Evolutionary conservation across 2,329 filamentous ascomycete species (phyloP).

Genomic region (Talaromyces sp.): DNA sequence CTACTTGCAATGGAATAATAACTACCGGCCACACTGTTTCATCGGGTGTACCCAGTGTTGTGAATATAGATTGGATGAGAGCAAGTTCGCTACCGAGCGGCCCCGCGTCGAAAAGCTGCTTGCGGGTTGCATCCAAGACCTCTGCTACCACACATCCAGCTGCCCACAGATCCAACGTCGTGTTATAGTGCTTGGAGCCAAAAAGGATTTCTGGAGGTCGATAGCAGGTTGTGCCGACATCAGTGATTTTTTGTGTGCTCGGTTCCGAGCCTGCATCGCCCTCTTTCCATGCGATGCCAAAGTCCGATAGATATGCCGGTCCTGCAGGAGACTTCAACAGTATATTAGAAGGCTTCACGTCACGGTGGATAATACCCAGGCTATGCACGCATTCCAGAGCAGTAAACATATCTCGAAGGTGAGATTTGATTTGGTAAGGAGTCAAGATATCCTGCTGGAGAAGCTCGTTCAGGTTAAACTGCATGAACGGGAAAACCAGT

Average conservation of each 20-base stretch:
- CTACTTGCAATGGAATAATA: background rate
- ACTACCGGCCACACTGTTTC: constrained; percentile 71
- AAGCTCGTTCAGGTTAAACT: constrained; percentile 64
- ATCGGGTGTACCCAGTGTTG: constrained; percentile 81
- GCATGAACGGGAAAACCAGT: constrained; percentile 80
- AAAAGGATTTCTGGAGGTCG: constrained; percentile 87
- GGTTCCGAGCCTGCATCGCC: constrained; percentile 56
- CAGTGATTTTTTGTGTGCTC: constrained; percentile 68
- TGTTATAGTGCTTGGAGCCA: constrained; percentile 67
- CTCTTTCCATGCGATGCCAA: constrained; percentile 84
- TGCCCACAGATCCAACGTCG: constrained; percentile 81
- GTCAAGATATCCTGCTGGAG: constrained; percentile 47
- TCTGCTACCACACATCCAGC: constrained; percentile 81
- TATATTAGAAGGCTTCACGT: constrained; percentile 89
- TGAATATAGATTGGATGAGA: constrained; percentile 87
- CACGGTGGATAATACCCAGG: constrained; percentile 79
- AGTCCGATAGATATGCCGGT: constrained; percentile 78
- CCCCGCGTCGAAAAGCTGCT: constrained; percentile 75
- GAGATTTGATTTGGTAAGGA: constrained; percentile 35
- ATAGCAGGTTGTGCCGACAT: constrained; percentile 90
- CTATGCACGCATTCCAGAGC: constrained; percentile 68
- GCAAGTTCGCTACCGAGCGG: constrained; percentile 89
- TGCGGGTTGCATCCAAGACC: constrained; percentile 51
- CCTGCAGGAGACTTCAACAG: constrained; percentile 63
- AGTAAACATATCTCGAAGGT: constrained; percentile 64